Conservation (phyloP, 106 monocot genomes). For the Platanthera guangdongensis region DNA sequence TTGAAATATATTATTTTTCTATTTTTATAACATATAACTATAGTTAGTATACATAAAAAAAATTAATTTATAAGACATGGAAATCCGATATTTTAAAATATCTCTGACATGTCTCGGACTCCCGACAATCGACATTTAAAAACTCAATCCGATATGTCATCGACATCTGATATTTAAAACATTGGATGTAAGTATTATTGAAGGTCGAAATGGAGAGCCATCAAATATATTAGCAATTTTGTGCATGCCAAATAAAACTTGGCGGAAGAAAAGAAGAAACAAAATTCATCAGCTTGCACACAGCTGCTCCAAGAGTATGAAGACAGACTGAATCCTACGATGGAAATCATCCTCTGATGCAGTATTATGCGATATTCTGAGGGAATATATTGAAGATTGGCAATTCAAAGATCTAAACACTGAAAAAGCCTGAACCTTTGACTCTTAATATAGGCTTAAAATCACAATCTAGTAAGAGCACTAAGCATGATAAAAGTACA, state of each 20-base stretch:
- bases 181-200: neutral
- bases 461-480: neutral
- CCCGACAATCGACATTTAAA: too few relatives aligned
- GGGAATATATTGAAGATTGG: neutral
- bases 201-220: neutral
- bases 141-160: too few relatives aligned
- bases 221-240: neutral
- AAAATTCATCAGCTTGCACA: neutral
- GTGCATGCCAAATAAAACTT: neutral
- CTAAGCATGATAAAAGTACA: slow-evolving; percentile 1
- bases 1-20: too few relatives aligned
- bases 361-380: neutral
- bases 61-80: too few relatives aligned
- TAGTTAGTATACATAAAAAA: too few relatives aligned
- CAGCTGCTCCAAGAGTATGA: neutral
- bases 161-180: too few relatives aligned
- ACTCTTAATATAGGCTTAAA: neutral
- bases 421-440: neutral
- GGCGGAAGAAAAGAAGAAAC: neutral
- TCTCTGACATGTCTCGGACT: too few relatives aligned
- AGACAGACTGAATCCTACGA: neutral
- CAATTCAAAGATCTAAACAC: neutral
- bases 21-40: too few relatives aligned
- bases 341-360: neutral
- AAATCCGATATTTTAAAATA: too few relatives aligned